Evolutionary conservation across 2,329 filamentous ascomycete genomes (phyloP), one percentile per base, ranked within the genome.

Genomic region (Phialocephala subalpina): DNA sequence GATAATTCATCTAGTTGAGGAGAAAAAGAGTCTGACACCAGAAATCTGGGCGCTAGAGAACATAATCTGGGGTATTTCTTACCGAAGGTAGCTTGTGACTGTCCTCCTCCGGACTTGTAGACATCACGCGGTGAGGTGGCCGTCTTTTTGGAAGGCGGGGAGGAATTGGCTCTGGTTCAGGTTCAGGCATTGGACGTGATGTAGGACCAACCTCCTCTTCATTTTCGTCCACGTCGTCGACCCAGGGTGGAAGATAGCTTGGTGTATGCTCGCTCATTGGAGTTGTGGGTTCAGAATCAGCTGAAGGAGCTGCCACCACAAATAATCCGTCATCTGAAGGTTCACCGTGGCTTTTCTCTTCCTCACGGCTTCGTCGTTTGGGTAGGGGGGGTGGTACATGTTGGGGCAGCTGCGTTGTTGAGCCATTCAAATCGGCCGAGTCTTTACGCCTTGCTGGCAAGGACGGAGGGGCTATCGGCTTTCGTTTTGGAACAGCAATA

Each of bases 231-330:
- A 66, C 69, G 65, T 78, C 78, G 47, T 79, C 79, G 3, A 76
- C 77, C 73, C 75, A 80, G 0, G 78, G 78, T 20, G 72, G 76
- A 36, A 74, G 68, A 61, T 74, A 76, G 16, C 58, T 38, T 38
- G 72, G 71, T 35, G 67, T 25, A 47, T 79, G 76, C 22, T 82
- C 83, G 8, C 73, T 76, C 6, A 79, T 70, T 1, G 87, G 86
- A 5, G 85, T 86, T 1, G 80, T 79, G 1, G 87, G 86, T 66
- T 87, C 84, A 3, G 88, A 91, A 67, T 91, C 88, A 12, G 80
- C 79, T 0, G 88, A 87, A 0, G 89, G 90, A 0, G 89, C 89
- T 65, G 86, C 85, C 14, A 92, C 88, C 18, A 92, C 85, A 4
- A 92, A 80, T 47, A 92, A 76, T 9, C 81, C 82, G 65, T 89